Percentiles rank a stretch among this genome's conserved stretches.
phyloP scores from a whole-genome alignment of 495 filamentous ascomycete genomes.

The Cryomyces minteri region DNA sequence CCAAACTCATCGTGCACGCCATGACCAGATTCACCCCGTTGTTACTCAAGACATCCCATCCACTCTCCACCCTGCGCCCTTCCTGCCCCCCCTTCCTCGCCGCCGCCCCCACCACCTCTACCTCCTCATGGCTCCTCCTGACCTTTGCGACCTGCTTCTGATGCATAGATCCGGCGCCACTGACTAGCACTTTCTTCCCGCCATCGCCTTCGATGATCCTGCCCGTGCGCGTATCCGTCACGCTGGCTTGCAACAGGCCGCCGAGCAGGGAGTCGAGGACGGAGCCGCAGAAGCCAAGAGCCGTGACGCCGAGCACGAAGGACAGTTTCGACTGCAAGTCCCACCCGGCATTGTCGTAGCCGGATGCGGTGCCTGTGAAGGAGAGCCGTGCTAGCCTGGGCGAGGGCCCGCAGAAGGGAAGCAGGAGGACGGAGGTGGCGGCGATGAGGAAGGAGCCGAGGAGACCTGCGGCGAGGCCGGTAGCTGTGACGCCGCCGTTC shows the following conservation, averaged over 20 bases:
- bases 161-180: conserved; percentile 6
- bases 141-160: conserved; percentile 7
- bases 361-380: neutral
- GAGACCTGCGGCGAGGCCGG: conserved; percentile 54
- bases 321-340: conserved; percentile 27
- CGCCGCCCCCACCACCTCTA: conserved; percentile 10
- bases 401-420: conserved; percentile 46
- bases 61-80: conserved; percentile 54
- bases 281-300: conserved; percentile 61
- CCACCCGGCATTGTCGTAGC: conserved; percentile 17
- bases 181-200: conserved; percentile 46
- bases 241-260: conserved; percentile 68
- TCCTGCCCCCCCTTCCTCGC: conserved; percentile 25
- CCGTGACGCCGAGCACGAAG: conserved; percentile 40
- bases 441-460: conserved; percentile 59
- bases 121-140: conserved; percentile 9
- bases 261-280: conserved; percentile 76
- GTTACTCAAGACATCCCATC: conserved; percentile 68
- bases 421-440: conserved; percentile 37
- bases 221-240: conserved; percentile 63
- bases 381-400: conserved; percentile 17
- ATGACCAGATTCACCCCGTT: conserved; percentile 87
- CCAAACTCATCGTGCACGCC: conserved; percentile 63
- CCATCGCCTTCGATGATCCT: conserved; percentile 82
- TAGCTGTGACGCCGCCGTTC: conserved; percentile 71